Conservation (phyloP, 2,329 filamentous ascomycete genomes). For the Fusarium sororula region DNA sequence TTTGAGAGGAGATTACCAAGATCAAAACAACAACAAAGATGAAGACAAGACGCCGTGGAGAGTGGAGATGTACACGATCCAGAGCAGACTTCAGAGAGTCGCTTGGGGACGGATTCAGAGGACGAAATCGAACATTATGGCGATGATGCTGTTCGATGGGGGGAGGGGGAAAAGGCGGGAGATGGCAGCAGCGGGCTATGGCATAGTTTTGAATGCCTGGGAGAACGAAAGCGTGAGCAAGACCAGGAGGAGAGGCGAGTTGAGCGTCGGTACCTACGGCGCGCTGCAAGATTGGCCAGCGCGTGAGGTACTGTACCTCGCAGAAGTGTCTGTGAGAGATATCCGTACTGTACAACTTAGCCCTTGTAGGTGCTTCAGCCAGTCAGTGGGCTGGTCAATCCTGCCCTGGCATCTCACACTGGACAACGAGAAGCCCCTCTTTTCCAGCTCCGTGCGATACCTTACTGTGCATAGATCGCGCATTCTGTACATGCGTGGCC, state of each 20-base stretch:
- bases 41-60: slow-evolving; percentile 48
- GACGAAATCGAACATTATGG: slow-evolving; percentile 63
- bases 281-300: slow-evolving; percentile 18
- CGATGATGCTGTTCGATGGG: slow-evolving; percentile 60
- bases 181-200: slow-evolving; percentile 44
- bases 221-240: slow-evolving; percentile 36
- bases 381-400: slow-evolving; percentile 10
- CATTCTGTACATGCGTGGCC: slow-evolving; percentile 29
- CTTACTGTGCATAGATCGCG: slow-evolving; percentile 23
- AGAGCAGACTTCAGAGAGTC: slow-evolving; percentile 66
- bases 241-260: slow-evolving; percentile 31
- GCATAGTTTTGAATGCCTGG: slow-evolving; percentile 49
- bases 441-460: slow-evolving; percentile 24
- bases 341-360: slow-evolving; percentile 10
- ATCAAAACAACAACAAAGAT: slow-evolving; percentile 40
- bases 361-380: slow-evolving; percentile 22
- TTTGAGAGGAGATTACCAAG: slow-evolving; percentile 23
- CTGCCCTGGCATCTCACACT: slow-evolving; percentile 6
- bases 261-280: slow-evolving; percentile 30
- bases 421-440: slow-evolving; percentile 9
- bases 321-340: background rate
- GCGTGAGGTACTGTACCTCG: slow-evolving; percentile 24
- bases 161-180: slow-evolving; percentile 52
- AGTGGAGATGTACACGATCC: slow-evolving; percentile 51
- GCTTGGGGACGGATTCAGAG: slow-evolving; percentile 60